Base-by-base conservation (phyloP, 1,284 basidiomycete species). In the Marasmius oreades region DNA sequence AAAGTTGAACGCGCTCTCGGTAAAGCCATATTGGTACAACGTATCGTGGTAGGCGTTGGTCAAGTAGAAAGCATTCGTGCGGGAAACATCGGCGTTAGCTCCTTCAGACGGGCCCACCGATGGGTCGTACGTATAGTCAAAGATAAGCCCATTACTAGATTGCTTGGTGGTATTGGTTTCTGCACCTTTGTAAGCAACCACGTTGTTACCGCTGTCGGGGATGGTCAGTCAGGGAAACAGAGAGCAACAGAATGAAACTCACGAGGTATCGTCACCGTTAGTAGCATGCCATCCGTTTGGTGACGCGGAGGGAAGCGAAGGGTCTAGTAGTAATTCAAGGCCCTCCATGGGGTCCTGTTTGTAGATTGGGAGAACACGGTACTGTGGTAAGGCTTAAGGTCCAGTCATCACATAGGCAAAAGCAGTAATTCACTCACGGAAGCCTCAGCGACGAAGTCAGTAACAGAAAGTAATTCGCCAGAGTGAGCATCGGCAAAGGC, bases 401-500 rank as follows among this genome's bases (percentile, higher is more conserved):
- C 20, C n/a, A 5, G 16, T 42, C 28, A 42, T 18, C 10, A 11
- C 7, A 18, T 20, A 18, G 39, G 4, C 20, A 16, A n/a, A 31
- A 31, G 28, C 10, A 31, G 20, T n/a, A 16, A n/a, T 18, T 1
- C 39, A 42, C 39, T 42, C 39, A 31, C 47, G 5, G 10, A 16
- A 50, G 47, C 23, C 4, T 26, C 4, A 18, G 24, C 26, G 18
- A 31, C 31, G 14, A 31, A 31, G 16, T 26, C 31, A 48, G 77
- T 78, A 18, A 84, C 73, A 28, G 76, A 73, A 16, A 83, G 64
- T 34, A 86, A 66, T 46, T 82, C 76, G 22, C 80, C 80, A 24
- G 74, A 70, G 60, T 79, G 75, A n/a, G 81, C 80, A 59, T 85
- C 81, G 51, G 86, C 78, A 64, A 80, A 84, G 0, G 82, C 84